These are phyloP conservation scores for Aspergillus candidus DNA, from an alignment of 2,329 filamentous ascomycete species.

Conservation along the genomic window DNA sequence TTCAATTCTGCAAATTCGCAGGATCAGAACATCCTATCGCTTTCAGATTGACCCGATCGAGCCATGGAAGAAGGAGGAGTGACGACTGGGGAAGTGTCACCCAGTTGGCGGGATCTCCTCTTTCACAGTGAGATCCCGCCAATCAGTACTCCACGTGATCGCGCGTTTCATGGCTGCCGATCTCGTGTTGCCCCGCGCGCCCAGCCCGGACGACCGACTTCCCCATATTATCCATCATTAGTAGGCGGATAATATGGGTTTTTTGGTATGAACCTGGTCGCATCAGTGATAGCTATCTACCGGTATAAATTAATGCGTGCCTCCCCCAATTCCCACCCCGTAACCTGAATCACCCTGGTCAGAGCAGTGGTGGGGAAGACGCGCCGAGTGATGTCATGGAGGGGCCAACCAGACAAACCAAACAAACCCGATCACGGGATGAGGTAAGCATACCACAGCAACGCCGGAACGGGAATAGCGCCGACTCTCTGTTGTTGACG, in stretches of 20 bases:
- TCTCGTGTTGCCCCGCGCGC: constrained; percentile 19
- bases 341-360: no score
- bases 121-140: not conserved
- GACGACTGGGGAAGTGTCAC: not conserved
- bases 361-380: constrained; percentile 15
- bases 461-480: constrained; percentile 12
- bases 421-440: constrained; percentile 16
- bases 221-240: not conserved
- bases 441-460: constrained; percentile 15
- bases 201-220: not conserved
- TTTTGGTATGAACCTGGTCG: constrained; percentile 3
- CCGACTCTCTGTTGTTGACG: constrained; percentile 15
- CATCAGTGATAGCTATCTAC: not conserved
- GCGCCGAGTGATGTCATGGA: constrained; percentile 25
- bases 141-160: constrained; percentile 20
- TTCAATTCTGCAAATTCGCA: no score
- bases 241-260: not conserved
- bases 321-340: no score
- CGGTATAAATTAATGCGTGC: no score
- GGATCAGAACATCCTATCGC: no score
- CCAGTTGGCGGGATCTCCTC: not conserved
- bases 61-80: not conserved
- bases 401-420: constrained; percentile 2
- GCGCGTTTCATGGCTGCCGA: constrained; percentile 20
- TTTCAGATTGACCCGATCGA: no score